phyloP scores from a whole-genome alignment of 805 yeast genomes.

The Saturnispora hagleri region DNA sequence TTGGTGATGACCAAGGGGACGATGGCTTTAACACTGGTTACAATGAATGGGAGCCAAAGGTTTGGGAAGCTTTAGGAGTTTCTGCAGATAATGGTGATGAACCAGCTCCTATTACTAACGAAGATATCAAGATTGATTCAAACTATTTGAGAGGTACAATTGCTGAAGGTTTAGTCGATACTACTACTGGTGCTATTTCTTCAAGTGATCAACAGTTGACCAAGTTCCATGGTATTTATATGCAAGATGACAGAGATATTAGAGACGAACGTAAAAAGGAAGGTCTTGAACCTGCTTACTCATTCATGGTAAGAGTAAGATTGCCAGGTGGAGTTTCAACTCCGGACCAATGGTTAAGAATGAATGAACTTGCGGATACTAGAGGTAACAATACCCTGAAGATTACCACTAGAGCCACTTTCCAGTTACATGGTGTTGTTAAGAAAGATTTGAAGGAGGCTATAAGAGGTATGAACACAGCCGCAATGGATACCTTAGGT shows the following conservation, averaged over 20 bases:
- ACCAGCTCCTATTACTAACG: slow-evolving; percentile 83
- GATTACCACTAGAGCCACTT: slow-evolving; percentile 93
- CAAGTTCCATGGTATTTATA: slow-evolving; percentile 95
- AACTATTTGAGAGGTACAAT: slow-evolving; percentile 89
- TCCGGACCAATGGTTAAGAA: slow-evolving; percentile 79
- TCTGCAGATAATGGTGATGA: slow-evolving; percentile 85
- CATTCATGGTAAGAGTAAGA: slow-evolving; percentile 96
- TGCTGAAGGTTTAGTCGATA: slow-evolving; percentile 73
- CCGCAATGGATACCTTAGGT: slow-evolving; percentile 86
- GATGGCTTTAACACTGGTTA: slow-evolving; percentile 94
- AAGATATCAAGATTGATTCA: slow-evolving; percentile 86
- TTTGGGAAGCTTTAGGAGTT: slow-evolving; percentile 89
- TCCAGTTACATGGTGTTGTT: slow-evolving; percentile 91
- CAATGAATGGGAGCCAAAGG: slow-evolving; percentile 69
- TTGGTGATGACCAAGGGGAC: slow-evolving; percentile 96
- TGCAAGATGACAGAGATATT: slow-evolving; percentile 97
- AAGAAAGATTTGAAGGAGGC: slow-evolving; percentile 84
- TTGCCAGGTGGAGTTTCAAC: slow-evolving; percentile 88
- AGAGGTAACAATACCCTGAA: slow-evolving; percentile 92
- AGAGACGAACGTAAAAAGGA: slow-evolving; percentile 87
- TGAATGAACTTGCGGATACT: slow-evolving; percentile 71
- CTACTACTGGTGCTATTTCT: slow-evolving; percentile 81
- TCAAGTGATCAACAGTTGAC: slow-evolving; percentile 91
- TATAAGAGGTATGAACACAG: slow-evolving; percentile 86
- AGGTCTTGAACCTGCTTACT: slow-evolving; percentile 90